phyloP scores from a whole-genome alignment of 192 early-diverging fungal genomes.

The Rhizophagus clarus region DNA sequence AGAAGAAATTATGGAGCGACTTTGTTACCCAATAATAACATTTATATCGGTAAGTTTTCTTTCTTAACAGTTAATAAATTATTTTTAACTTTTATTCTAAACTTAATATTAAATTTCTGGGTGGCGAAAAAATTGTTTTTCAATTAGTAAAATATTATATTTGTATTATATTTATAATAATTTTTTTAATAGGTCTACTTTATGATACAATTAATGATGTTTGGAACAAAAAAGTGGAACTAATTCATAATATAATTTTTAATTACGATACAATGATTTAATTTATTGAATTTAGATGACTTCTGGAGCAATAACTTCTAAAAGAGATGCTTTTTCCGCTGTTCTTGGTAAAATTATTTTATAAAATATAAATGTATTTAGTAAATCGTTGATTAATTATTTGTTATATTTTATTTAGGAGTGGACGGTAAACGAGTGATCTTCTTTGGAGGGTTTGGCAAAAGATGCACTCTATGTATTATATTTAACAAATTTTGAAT shows the following conservation, averaged over 20 bases:
- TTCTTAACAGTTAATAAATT: too few species aligned
- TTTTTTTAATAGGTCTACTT: not conserved
- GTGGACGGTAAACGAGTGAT: not conserved
- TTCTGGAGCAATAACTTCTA: not conserved
- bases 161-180: not conserved
- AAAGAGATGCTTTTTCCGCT: not conserved
- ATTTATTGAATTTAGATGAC: not conserved
- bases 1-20: not conserved
- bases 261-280: not conserved
- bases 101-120: too few species aligned
- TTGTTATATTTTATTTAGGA: not conserved
- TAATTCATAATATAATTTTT: too few species aligned
- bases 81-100: too few species aligned
- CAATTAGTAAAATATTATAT: not conserved
- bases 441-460: not conserved
- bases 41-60: not conserved
- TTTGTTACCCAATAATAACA: not conserved
- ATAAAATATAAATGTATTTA: not conserved
- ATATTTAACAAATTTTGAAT: not conserved
- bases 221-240: not conserved
- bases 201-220: not conserved
- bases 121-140: too few species aligned
- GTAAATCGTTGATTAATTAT: not conserved
- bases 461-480: not conserved
- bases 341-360: not conserved